Evolutionary conservation across 768 basidiomycete species (phyloP), one percentile per base, ranked within the genome.

Genomic region (Ephemerocybe angulata): DNA sequence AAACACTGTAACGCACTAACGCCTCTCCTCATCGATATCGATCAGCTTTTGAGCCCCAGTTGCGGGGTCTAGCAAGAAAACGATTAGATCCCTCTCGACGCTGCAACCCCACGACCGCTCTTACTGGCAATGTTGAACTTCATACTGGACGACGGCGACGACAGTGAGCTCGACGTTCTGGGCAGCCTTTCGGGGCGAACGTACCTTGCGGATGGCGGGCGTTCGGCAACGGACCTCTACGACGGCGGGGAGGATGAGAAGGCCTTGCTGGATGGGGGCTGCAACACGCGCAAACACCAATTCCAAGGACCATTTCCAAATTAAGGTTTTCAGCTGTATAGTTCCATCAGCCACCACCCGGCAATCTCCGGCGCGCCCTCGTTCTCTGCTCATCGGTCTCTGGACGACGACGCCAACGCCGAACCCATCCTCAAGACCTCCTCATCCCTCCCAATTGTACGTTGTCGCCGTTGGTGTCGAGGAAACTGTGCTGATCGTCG

Each of bases 121-220:
- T 77, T 71, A 93, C 90, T 93, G 74, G 95, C 91, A 72, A 98
- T 90, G 81, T 96, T 96, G 78, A 97, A 77, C 86, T 97, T 96
- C 95, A 97, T 97, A 70, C 79, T 90, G 59, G 31, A 35, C 49
- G 35, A 57, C 3, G 29, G n/a, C n/a, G n/a, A n/a, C n/a, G n/a
- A n/a, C n/a, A n/a, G 43, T 67, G 53, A 65, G 63, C 58, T 60
- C 50, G 57, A n/a, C n/a, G n/a, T n/a, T n/a, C n/a, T n/a, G n/a
- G n/a, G n/a, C n/a, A n/a, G n/a, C n/a, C n/a, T n/a, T n/a, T n/a
- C n/a, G 46, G 41, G 25, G 17, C 13, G 22, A 48, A 41, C 65
- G 19, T 57, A 73, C 73, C 70, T 74, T 70, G 67, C 60, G 56
- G 68, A 63, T 56, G 59, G 61, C 54, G 52, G 57, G 54, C 59